Evolutionary conservation across 2,329 filamentous ascomycete genomes (phyloP).

Genomic region (Alternaria rosae): DNA sequence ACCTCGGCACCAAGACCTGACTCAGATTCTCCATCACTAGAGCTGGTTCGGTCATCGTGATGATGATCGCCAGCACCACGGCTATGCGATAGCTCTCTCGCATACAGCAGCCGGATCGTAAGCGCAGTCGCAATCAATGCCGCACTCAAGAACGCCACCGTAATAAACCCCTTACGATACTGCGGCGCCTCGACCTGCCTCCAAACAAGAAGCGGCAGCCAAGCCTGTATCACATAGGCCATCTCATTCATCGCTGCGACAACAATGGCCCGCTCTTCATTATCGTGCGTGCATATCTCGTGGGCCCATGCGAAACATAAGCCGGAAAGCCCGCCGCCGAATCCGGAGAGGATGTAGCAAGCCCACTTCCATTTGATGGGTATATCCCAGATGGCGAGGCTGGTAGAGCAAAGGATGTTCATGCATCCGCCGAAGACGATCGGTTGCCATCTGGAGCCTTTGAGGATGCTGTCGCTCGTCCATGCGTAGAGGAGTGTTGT

Average conservation of each 20-base stretch:
- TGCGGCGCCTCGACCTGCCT: conserved; percentile 68
- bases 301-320: conserved; percentile 63
- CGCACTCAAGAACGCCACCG: conserved; percentile 39
- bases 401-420: conserved; percentile 27
- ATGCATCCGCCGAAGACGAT: conserved; percentile 30
- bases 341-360: conserved; percentile 64
- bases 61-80: too few relatives aligned
- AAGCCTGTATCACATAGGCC: conserved; percentile 73
- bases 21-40: not conserved
- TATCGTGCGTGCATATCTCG: conserved; percentile 63
- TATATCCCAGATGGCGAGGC: conserved; percentile 19
- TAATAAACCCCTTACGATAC: conserved; percentile 69
- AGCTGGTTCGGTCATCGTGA: not conserved
- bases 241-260: conserved; percentile 73
- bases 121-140: conserved; percentile 61
- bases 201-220: conserved; percentile 73
- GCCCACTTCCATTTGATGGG: conserved; percentile 66
- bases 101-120: conserved; percentile 54
- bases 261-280: conserved; percentile 72
- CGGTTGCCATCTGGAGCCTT: conserved; percentile 26
- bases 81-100: too few relatives aligned
- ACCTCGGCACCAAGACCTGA: not conserved
- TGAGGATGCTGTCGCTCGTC: conserved; percentile 27
- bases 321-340: conserved; percentile 57
- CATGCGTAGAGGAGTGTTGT: conserved; percentile 28